Evolutionary conservation across 176 grass and related monocot species (phyloP).

Genomic region (Avena sativa): DNA sequence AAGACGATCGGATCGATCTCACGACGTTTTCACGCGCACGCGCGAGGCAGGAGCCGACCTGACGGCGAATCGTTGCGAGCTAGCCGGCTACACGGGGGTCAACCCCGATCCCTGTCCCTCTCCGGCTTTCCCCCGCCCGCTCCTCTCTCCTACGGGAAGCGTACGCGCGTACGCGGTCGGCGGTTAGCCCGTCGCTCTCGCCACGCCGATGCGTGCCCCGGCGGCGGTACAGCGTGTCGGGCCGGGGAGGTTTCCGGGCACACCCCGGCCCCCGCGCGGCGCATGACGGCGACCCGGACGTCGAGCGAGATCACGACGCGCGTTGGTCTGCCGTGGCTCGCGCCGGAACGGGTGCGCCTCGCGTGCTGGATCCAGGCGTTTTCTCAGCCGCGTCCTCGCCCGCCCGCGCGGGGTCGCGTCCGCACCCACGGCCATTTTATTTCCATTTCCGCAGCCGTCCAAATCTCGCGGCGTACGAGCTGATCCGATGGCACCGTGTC

Average conservation of each 20-base stretch:
- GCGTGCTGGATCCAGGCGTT: background rate
- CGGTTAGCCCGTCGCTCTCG: constrained; percentile 36
- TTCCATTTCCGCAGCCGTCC: background rate
- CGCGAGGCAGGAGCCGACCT: too few species aligned
- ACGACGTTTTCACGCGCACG: background rate
- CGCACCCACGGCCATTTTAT: background rate
- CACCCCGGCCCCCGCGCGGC: background rate
- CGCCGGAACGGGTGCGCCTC: background rate
- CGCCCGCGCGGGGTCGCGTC: too few species aligned
- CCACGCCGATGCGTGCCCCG: constrained; percentile 2
- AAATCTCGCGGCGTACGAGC: too few species aligned
- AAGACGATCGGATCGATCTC: background rate
- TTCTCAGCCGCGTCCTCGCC: background rate
- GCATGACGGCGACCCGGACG: background rate
- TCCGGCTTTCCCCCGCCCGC: background rate
- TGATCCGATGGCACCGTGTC: background rate
- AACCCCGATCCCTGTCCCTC: background rate
- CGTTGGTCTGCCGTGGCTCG: background rate
- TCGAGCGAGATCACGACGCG: background rate
- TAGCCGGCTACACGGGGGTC: too few species aligned
- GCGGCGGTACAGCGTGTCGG: constrained; percentile 28
- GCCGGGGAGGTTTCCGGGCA: background rate
- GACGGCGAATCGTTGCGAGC: too few species aligned
- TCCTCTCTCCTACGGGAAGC: background rate
- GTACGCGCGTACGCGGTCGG: constrained; percentile 15